These are phyloP conservation scores for Hypseocharis bilobata DNA, from an alignment of 441 rosid species.

Conservation along the genomic window DNA sequence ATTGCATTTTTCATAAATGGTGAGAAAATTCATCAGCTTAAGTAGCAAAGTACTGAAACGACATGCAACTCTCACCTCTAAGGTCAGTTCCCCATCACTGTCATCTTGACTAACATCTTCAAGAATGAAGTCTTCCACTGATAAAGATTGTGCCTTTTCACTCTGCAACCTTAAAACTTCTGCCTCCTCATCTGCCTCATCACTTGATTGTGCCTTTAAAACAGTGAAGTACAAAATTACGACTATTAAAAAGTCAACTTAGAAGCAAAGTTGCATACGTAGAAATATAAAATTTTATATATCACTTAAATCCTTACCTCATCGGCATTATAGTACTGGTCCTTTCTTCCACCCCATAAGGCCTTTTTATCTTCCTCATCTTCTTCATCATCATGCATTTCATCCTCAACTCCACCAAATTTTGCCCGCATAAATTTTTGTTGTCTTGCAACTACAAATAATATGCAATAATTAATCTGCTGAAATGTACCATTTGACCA, in stretches of 20 bases:
- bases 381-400: conserved; percentile 49
- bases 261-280: background rate
- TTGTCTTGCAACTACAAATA: conserved; percentile 55
- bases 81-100: conserved; percentile 46
- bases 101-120: conserved; percentile 44
- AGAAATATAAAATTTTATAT: background rate
- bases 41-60: conserved; percentile 6
- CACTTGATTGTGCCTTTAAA: conserved; percentile 53
- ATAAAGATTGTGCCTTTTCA: conserved; percentile 37
- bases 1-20: conserved; percentile 2
- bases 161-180: conserved; percentile 40
- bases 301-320: conserved; percentile 39
- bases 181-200: conserved; percentile 62
- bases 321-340: conserved; percentile 40
- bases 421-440: conserved; percentile 46
- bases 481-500: background rate
- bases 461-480: background rate
- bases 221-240: conserved; percentile 1
- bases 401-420: conserved; percentile 63
- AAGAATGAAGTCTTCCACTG: conserved; percentile 64
- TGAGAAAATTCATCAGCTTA: conserved; percentile 1
- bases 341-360: conserved; percentile 46
- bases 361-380: conserved; percentile 36
- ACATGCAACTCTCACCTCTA: conserved; percentile 39
- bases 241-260: background rate